These are phyloP conservation scores for Geoglossum cookeanum DNA, from an alignment of 2,329 filamentous ascomycete genomes.

Conservation along the genomic window DNA sequence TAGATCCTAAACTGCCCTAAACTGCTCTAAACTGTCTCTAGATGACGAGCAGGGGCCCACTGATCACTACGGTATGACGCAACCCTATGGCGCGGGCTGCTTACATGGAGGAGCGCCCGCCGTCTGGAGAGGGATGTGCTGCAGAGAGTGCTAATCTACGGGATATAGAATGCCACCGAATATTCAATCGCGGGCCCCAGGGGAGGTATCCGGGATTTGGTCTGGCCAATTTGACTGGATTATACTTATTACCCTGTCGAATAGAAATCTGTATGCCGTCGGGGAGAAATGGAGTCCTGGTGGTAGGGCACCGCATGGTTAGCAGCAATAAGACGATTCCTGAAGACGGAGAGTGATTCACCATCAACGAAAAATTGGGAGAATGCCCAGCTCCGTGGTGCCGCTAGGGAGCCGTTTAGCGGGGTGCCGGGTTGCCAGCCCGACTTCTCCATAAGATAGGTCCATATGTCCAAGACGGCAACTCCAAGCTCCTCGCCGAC, in stretches of 20 bases:
- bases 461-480: slow-evolving; percentile 61
- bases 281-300: slow-evolving; percentile 39
- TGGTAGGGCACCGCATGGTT: neutral
- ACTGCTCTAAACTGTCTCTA: too few species aligned
- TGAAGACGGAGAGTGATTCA: slow-evolving; percentile 15
- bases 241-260: neutral
- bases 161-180: neutral
- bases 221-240: neutral
- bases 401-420: slow-evolving; percentile 36
- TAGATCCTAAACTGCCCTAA: neutral
- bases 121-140: neutral
- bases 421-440: slow-evolving; percentile 32
- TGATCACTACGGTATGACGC: neutral
- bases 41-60: neutral
- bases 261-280: slow-evolving; percentile 7
- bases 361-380: slow-evolving; percentile 35
- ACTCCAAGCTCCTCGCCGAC: slow-evolving; percentile 36
- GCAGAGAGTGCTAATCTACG: neutral
- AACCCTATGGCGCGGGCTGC: neutral
- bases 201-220: neutral
- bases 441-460: slow-evolving; percentile 49
- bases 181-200: neutral
- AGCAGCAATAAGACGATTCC: neutral
- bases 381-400: slow-evolving; percentile 36
- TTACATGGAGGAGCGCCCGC: too few species aligned